phyloP scores from a whole-genome alignment of 2,329 filamentous ascomycete genomes.

The Cordyceps cicadae region DNA sequence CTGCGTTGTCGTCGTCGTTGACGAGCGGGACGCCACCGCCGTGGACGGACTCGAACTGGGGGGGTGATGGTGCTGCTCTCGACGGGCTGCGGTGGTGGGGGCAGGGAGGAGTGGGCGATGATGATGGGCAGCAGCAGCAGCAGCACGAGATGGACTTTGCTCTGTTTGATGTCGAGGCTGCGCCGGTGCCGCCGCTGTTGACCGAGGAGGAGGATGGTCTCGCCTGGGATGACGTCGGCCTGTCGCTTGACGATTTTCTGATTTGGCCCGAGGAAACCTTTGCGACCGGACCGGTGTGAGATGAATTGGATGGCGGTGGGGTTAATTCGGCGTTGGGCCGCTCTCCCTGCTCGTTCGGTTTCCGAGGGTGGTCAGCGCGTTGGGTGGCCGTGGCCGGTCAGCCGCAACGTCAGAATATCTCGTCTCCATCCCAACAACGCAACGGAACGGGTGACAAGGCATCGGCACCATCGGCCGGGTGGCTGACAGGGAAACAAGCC shows the following conservation, averaged over 20 bases:
- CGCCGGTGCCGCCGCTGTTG: background rate
- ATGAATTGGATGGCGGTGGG: background rate
- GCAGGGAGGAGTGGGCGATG: too few relatives aligned
- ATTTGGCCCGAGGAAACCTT: conserved; percentile 12
- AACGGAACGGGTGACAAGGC: background rate
- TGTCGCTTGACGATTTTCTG: conserved; percentile 17
- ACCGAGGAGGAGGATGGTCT: background rate
- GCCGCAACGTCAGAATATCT: background rate
- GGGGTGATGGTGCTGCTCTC: background rate
- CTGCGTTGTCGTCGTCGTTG: background rate
- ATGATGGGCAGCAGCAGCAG: too few relatives aligned
- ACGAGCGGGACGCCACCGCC: conserved; percentile 4
- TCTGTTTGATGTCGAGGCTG: background rate
- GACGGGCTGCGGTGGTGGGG: background rate
- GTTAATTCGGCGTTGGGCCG: background rate
- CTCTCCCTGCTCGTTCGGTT: background rate
- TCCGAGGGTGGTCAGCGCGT: too few relatives aligned
- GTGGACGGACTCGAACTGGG: conserved; percentile 1
- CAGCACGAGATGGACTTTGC: background rate
- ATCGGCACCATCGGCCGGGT: background rate
- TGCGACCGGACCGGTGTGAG: background rate
- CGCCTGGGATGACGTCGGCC: background rate
- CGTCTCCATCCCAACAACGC: background rate
- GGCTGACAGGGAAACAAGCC: background rate
- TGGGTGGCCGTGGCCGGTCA: background rate